Evolutionary conservation across 2,329 filamentous ascomycete genomes (phyloP).

Genomic region (Herpotrichia juniperi): DNA sequence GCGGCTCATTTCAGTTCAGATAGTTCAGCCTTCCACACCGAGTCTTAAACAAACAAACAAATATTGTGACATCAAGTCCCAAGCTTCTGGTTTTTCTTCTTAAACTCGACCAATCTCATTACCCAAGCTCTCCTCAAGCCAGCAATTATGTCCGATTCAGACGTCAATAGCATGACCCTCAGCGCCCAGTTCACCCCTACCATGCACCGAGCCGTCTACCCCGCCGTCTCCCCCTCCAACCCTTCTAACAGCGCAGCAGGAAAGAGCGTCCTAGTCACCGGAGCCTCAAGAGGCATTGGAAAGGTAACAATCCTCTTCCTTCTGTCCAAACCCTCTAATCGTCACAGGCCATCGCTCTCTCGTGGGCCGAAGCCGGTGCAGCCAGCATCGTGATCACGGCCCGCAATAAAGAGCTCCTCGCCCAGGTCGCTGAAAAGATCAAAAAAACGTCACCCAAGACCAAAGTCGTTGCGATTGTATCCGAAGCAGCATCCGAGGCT

Average conservation of each 20-base stretch:
- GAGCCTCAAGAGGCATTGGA: slow-evolving; percentile 9
- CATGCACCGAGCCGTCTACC: slow-evolving; percentile 8
- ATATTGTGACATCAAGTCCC: no score
- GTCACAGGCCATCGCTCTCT: slow-evolving; percentile 15
- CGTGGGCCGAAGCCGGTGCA: slow-evolving; percentile 22
- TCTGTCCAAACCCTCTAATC: neutral
- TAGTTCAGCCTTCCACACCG: no score
- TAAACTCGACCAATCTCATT: neutral
- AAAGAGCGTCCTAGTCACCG: slow-evolving; percentile 10
- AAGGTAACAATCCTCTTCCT: neutral
- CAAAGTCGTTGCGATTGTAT: slow-evolving; percentile 11
- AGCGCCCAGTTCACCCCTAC: slow-evolving; percentile 5
- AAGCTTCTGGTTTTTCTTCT: neutral
- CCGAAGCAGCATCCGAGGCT: slow-evolving; percentile 13
- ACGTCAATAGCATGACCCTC: neutral
- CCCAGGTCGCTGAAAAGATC: slow-evolving; percentile 10
- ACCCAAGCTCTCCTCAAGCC: no score
- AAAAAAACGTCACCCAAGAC: slow-evolving; percentile 9
- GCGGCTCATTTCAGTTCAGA: no score
- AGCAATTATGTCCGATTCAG: neutral
- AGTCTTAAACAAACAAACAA: no score
- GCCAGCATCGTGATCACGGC: slow-evolving; percentile 19
- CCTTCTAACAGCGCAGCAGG: slow-evolving; percentile 3
- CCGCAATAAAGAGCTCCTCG: slow-evolving; percentile 15
- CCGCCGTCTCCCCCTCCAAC: slow-evolving; percentile 3